Conservation (phyloP, 495 filamentous ascomycete species). For the Aspergillus steynii region DNA sequence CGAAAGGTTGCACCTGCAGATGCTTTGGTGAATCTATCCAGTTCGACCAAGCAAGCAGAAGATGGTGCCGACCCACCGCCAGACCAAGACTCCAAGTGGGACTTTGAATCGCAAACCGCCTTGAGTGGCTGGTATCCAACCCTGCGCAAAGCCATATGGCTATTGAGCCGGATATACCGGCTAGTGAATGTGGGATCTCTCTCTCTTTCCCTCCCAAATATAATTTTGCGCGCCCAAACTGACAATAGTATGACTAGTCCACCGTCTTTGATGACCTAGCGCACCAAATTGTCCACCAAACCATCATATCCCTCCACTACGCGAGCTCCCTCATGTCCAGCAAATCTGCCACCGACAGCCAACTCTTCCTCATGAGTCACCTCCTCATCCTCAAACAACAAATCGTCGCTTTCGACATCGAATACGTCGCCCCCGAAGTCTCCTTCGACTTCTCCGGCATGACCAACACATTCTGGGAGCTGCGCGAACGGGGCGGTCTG, state of each 20-base stretch:
- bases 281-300: constrained; percentile 75
- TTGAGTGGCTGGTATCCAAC: constrained; percentile 65
- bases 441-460: constrained; percentile 77
- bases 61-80: constrained; percentile 45
- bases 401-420: constrained; percentile 89
- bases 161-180: constrained; percentile 82
- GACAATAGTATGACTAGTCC: constrained; percentile 39
- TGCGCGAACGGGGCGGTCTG: constrained; percentile 66
- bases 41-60: constrained; percentile 52
- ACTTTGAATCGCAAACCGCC: constrained; percentile 52
- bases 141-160: constrained; percentile 74
- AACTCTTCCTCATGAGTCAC: constrained; percentile 89
- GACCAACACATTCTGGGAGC: constrained; percentile 75
- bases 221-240: background rate
- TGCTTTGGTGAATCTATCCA: constrained; percentile 49
- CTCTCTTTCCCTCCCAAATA: constrained; percentile 20
- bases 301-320: constrained; percentile 62
- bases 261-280: constrained; percentile 77
- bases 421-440: constrained; percentile 74
- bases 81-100: constrained; percentile 52
- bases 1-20: constrained; percentile 44
- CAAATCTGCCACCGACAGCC: constrained; percentile 63
- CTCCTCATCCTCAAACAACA: constrained; percentile 88
- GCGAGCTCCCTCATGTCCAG: constrained; percentile 51
- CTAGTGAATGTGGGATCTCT: constrained; percentile 60